Conservation (phyloP, 129 eudicot genomes). For the Logfia minima region DNA sequence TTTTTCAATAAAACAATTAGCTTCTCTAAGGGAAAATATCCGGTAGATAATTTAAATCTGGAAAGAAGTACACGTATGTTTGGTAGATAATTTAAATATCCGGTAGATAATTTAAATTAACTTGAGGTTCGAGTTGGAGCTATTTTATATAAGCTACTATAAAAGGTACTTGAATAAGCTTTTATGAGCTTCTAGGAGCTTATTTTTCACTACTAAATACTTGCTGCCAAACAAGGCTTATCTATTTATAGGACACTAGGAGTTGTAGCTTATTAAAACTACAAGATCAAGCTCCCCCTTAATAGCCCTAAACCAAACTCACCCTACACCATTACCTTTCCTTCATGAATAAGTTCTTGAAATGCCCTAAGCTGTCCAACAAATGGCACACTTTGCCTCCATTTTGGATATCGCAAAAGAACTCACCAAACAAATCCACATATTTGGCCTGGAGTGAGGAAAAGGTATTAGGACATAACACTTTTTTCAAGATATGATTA, state of each 20-base stretch:
- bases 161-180: too few species aligned
- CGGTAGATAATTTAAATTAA: too few species aligned
- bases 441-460: constrained; percentile 78
- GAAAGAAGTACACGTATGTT: not conserved
- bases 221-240: too few species aligned
- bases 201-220: too few species aligned
- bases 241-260: too few species aligned
- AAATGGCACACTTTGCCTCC: constrained; percentile 83
- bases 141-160: too few species aligned
- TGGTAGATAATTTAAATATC: not conserved
- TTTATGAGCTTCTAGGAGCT: too few species aligned
- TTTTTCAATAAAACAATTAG: not conserved
- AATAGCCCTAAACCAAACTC: too few species aligned
- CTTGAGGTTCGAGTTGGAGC: too few species aligned
- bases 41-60: too few species aligned
- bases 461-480: constrained; percentile 2
- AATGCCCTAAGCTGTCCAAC: constrained; percentile 82
- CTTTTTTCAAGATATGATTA: not conserved
- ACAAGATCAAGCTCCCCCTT: too few species aligned
- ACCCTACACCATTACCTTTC: constrained; percentile 57
- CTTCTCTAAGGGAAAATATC: not conserved
- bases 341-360: constrained; percentile 83
- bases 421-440: constrained; percentile 83
- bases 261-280: too few species aligned
- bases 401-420: constrained; percentile 59